These are phyloP conservation scores for Dactylellina sp. DNA, from an alignment of 2,329 filamentous ascomycete genomes.

Conservation along the genomic window DNA sequence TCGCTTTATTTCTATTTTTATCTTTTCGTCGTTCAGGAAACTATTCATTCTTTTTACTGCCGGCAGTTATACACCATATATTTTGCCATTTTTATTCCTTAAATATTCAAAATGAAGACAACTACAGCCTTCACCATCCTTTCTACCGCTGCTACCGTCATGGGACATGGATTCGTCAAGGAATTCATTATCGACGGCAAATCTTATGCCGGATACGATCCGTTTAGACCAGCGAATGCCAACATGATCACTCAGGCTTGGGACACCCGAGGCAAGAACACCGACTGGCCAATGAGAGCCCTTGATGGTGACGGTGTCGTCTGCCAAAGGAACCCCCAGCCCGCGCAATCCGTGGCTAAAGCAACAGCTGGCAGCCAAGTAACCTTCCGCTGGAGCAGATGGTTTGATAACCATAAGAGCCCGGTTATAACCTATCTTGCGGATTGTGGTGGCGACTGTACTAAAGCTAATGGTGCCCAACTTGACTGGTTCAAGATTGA, in stretches of 20 bases:
- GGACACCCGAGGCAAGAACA: constrained; percentile 12
- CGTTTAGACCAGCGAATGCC: constrained; percentile 47
- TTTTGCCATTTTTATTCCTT: too few relatives aligned
- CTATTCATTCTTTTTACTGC: constrained; percentile 1
- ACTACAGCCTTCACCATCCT: constrained; percentile 40
- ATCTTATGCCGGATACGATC: constrained; percentile 55
- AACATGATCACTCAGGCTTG: constrained; percentile 61
- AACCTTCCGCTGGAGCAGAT: constrained; percentile 67
- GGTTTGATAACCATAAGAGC: constrained; percentile 67
- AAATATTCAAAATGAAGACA: constrained; percentile 56
- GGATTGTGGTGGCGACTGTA: constrained; percentile 64
- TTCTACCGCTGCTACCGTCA: constrained; percentile 29
- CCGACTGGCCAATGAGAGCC: constrained; percentile 66
- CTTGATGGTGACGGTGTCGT: constrained; percentile 66
- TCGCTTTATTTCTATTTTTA: background rate
- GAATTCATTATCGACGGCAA: constrained; percentile 56
- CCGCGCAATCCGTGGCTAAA: constrained; percentile 64
- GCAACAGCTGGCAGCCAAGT: constrained; percentile 66
- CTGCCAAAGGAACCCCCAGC: constrained; percentile 66
- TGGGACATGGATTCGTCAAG: constrained; percentile 57
- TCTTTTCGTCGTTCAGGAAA: background rate
- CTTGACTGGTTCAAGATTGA: constrained; percentile 67
- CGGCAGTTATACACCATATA: too few relatives aligned
- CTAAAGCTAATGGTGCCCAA: constrained; percentile 64
- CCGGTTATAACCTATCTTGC: constrained; percentile 67